Base-by-base conservation (phyloP, 2,329 filamentous ascomycete genomes). In the Microascus cirrosus region DNA sequence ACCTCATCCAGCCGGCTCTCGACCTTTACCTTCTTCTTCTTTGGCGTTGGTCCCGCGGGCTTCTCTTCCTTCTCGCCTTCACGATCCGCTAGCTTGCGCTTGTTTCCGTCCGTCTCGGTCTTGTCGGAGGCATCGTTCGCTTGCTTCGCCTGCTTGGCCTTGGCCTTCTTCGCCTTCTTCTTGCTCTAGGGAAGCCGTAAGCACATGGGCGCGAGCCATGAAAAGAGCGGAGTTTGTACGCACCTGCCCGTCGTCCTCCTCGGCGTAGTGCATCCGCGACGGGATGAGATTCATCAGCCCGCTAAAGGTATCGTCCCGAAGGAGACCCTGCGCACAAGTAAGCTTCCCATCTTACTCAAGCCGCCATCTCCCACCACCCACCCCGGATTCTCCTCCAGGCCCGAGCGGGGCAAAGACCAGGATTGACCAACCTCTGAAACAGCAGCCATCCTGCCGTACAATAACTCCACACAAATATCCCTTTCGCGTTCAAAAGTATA, bases 51-150 rank as follows among this genome's bases (percentile, higher is more conserved):
- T 70, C 86, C 87, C 66, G 85, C 82, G 64, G 77, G 74, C 69
- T 87, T 84, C 58, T 73, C 73, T 60, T 82, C 79, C 53, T 85
- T 82, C 0, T 78, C 73, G 5, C 81, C 71, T 15, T 72, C 70
- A 24, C 75, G 79, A 60, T 74, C 75, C 1, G 73, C 74, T 15
- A 56, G n/a, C 42, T 50, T 50, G 55, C 55, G 55, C 42, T 56
- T 56, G 55, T 56, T 75, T 77, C 22, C 72, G 62, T 76, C 77
- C 77, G 95, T 94, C 63, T 80, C 70, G 61, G 87, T 85, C 67
- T 90, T 91, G 63, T 93, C 90, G 28, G 94, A 92, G 66, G 97
- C 90, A 48, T 97, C 24, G 32, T 96, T 97, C 60, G 88, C 90
- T 68, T 86, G 82, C 74, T 91, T 91, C 58, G 90, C 89, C 63